Evolutionary conservation across 768 basidiomycete species (phyloP), one percentile per base, ranked within the genome.

Genomic region (Butyriboletus loyo): DNA sequence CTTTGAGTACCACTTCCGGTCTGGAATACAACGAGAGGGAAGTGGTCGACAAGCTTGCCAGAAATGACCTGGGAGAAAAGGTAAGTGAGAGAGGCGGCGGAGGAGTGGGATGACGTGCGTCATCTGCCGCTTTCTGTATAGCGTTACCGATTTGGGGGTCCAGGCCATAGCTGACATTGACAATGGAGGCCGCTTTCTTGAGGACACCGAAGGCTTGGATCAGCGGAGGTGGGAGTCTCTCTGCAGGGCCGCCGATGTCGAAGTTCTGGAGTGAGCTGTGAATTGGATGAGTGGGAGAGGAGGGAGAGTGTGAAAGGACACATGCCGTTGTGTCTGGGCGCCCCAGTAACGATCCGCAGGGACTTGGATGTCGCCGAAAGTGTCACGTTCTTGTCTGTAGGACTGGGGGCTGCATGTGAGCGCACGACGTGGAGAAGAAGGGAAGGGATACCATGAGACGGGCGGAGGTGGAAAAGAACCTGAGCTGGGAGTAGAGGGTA

Each of bases 1-100:
- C 90, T 95, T 72, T 99, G 97, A 2, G 97, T 99, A 19, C 97
- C 97, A 50, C 92, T 95, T 54, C 97, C 97, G 22, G 97, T 99
- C 73, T 99, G 97, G 82, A 98, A 99, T 37, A 99, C 95, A 34
- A 99, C 97, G 35, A 99, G 77, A 24, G 97, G 97, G 76, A 99
- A 99, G 73, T 99, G 90, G 60, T 94, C 94, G 21, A 87, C 79
- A 53, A 99, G 81, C 69, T 93, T 91, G 46, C 95, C 96, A 40
- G 90, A 90, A 68, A 98, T 98, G 62, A 99, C 96, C 93, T 95
- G 27, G 15, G 42, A 52, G 50, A 43, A 14, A 28, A 30, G 8
- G 37, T 61, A 21, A 41, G 47, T n/a, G 51, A 48, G 47, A 28
- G 32, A 25, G 22, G 46, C 27, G 32, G 8, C 5, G 24, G 48